Percentiles rank a stretch among this genome's conserved stretches.
Evolutionary conservation across 2,329 filamentous ascomycete species (phyloP).

Genomic region (Colletotrichum salicis): DNA sequence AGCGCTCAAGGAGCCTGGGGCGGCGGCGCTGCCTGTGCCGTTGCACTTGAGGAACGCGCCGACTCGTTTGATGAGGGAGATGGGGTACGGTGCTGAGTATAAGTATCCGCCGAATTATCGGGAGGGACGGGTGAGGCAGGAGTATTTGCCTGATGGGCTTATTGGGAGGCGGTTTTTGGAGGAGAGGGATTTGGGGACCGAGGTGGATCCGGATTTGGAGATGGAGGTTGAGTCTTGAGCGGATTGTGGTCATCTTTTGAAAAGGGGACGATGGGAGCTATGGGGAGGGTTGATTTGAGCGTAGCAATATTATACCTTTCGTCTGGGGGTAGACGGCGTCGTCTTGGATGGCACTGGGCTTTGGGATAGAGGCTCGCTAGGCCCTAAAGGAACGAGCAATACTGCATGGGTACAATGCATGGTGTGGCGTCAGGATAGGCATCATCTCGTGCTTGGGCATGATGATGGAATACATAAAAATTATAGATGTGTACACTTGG

Average conservation of each 20-base stretch:
- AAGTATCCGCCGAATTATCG: slow-evolving; percentile 96
- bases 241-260: not conserved
- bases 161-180: slow-evolving; percentile 80
- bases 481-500: too few relatives aligned
- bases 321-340: not conserved
- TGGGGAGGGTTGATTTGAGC: slow-evolving; percentile 1
- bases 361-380: not conserved
- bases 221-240: slow-evolving; percentile 44
- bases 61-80: slow-evolving; percentile 89
- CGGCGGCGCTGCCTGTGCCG: slow-evolving; percentile 84
- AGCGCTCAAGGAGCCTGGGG: slow-evolving; percentile 83
- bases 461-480: not conserved
- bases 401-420: not conserved
- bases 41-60: slow-evolving; percentile 92
- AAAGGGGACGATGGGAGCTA: too few relatives aligned
- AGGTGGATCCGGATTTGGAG: slow-evolving; percentile 76
- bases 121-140: slow-evolving; percentile 84
- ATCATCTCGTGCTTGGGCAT: not conserved
- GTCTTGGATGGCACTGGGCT: not conserved
- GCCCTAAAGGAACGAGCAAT: accelerated
- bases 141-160: slow-evolving; percentile 87
- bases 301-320: not conserved
- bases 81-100: slow-evolving; percentile 91
- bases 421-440: not conserved
- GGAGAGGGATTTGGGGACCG: slow-evolving; percentile 80